Evolutionary conservation across 441 rosid species (phyloP).

Genomic region (Bocquillonia castaneifolia): DNA sequence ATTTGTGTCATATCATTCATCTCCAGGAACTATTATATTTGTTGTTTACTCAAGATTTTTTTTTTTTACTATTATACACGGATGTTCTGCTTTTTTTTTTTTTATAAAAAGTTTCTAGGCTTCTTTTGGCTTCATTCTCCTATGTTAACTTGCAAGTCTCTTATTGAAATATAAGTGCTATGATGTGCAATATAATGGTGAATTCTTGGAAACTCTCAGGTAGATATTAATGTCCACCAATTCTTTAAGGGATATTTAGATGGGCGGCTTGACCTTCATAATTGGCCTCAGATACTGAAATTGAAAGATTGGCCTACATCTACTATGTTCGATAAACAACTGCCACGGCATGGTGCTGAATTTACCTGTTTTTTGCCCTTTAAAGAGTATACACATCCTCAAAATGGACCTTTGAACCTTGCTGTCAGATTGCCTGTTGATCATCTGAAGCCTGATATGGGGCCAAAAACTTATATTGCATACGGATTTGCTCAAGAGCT

Average conservation of each 20-base stretch:
- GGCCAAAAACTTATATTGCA: conserved; percentile 89
- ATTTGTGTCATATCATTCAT: neutral
- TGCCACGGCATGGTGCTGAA: conserved; percentile 79
- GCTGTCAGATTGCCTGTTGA: conserved; percentile 49
- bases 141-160: too few relatives aligned
- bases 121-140: too few relatives aligned
- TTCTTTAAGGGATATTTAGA: conserved; percentile 56
- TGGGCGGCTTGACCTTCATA: conserved; percentile 28
- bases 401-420: conserved; percentile 57
- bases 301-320: conserved; percentile 93
- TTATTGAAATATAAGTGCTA: too few relatives aligned
- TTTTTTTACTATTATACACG: too few relatives aligned
- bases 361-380: conserved; percentile 67
- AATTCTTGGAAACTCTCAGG: conserved; percentile 34
- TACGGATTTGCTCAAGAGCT: conserved; percentile 68
- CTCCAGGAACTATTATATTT: neutral
- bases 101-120: too few relatives aligned
- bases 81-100: too few relatives aligned
- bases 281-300: conserved; percentile 70
- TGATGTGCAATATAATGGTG: neutral
- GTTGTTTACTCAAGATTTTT: too few relatives aligned
- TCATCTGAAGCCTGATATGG: conserved; percentile 80
- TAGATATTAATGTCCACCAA: conserved; percentile 42
- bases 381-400: conserved; percentile 75
- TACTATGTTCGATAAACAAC: conserved; percentile 42